phyloP scores from a whole-genome alignment of 2,329 filamentous ascomycete species.

The Tolypocladium amazonense region DNA sequence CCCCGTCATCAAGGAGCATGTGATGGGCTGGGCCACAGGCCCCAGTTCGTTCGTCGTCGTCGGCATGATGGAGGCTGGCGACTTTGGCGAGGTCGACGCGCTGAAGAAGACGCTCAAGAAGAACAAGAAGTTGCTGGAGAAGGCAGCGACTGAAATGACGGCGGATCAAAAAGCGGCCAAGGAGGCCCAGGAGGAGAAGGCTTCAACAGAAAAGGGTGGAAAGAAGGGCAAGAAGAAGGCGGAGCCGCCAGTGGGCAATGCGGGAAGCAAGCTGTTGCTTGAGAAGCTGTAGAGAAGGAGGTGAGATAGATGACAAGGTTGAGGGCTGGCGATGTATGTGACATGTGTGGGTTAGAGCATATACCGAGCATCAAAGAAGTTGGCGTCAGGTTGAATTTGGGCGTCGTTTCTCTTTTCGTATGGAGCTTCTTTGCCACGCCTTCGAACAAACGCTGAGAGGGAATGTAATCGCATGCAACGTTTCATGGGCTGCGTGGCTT shows the following conservation, averaged over 20 bases:
- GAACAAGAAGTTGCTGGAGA: constrained; percentile 60
- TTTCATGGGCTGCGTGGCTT: neutral
- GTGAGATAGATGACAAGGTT: neutral
- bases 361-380: neutral
- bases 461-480: neutral
- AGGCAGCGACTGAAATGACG: constrained; percentile 51
- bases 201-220: constrained; percentile 29
- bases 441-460: neutral
- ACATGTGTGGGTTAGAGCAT: neutral
- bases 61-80: constrained; percentile 63
- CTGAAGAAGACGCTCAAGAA: constrained; percentile 62
- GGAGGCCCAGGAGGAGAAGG: constrained; percentile 34
- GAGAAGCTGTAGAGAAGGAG: constrained; percentile 35
- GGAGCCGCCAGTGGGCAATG: constrained; percentile 44
- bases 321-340: neutral
- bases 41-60: constrained; percentile 80
- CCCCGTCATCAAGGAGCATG: constrained; percentile 61
- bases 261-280: constrained; percentile 49
- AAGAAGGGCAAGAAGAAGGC: constrained; percentile 32
- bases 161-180: constrained; percentile 40
- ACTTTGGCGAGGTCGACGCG: constrained; percentile 56
- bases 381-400: constrained; percentile 1
- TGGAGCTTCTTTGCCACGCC: neutral
- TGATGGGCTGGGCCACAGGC: constrained; percentile 77
- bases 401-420: neutral